Percentiles rank a stretch among this genome's conserved stretches.
Evolutionary conservation across 2,329 filamentous ascomycete genomes (phyloP).

Genomic region (Cordyceps farinosa): DNA sequence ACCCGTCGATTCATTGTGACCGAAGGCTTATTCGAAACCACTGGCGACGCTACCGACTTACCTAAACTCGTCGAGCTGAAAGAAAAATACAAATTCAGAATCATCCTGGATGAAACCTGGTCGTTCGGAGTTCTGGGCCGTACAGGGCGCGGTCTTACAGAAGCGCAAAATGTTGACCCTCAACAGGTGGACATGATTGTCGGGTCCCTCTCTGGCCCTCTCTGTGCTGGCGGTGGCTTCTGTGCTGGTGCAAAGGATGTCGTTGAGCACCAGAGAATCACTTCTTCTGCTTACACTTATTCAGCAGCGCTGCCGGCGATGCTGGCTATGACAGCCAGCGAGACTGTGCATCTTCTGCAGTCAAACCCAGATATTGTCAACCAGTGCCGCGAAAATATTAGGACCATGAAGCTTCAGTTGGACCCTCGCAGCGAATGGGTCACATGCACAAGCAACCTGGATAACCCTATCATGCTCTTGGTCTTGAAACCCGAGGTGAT

Average conservation of each 20-base stretch:
- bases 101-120: slow-evolving; percentile 96
- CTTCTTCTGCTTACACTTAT: slow-evolving; percentile 88
- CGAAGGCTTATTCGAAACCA: slow-evolving; percentile 88
- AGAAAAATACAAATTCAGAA: slow-evolving; percentile 93
- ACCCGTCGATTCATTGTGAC: slow-evolving; percentile 95
- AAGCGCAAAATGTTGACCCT: slow-evolving; percentile 94
- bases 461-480: slow-evolving; percentile 85
- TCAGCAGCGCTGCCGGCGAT: slow-evolving; percentile 92
- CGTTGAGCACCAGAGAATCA: slow-evolving; percentile 93
- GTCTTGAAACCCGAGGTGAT: slow-evolving; percentile 81
- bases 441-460: slow-evolving; percentile 69
- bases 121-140: slow-evolving; percentile 92
- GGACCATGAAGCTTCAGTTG: slow-evolving; percentile 77
- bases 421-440: slow-evolving; percentile 95
- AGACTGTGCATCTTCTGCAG: slow-evolving; percentile 82
- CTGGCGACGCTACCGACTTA: slow-evolving; percentile 79
- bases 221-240: slow-evolving; percentile 93
- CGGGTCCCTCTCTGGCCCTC: slow-evolving; percentile 82
- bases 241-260: slow-evolving; percentile 90
- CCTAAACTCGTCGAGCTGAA: slow-evolving; percentile 92
- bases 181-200: slow-evolving; percentile 96
- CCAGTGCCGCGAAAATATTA: slow-evolving; percentile 81
- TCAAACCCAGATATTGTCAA: slow-evolving; percentile 77
- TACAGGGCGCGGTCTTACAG: slow-evolving; percentile 87
- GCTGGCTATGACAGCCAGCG: slow-evolving; percentile 90